Evolutionary conservation across 129 eudicot genomes (phyloP).

Genomic region (Pulicaria dysenterica): DNA sequence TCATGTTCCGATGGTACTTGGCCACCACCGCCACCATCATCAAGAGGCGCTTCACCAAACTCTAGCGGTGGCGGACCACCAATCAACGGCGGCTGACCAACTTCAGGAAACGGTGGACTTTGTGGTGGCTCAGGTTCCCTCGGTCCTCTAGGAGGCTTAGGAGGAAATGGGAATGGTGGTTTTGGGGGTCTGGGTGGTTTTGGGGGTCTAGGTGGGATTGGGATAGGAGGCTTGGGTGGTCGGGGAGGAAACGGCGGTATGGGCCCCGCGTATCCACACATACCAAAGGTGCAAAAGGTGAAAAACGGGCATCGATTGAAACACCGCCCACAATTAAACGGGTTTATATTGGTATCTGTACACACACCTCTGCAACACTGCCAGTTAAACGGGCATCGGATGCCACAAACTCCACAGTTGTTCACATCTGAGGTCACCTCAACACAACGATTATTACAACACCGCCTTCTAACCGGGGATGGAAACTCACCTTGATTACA

Average conservation of each 20-base stretch:
- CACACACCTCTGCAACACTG: slow-evolving; percentile 80
- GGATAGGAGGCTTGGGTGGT: slow-evolving; percentile 27
- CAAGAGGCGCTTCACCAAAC: slow-evolving; percentile 4
- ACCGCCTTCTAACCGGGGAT: slow-evolving; percentile 36
- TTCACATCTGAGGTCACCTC: slow-evolving; percentile 62
- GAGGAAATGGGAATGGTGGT: slow-evolving; percentile 46
- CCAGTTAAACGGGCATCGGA: slow-evolving; percentile 70
- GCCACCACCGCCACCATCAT: neutral
- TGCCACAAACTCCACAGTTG: slow-evolving; percentile 79
- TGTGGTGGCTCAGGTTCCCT: slow-evolving; percentile 12
- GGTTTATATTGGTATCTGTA: slow-evolving; percentile 44
- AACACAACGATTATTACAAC: slow-evolving; percentile 73
- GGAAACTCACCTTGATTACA: slow-evolving; percentile 50
- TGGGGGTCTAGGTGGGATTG: slow-evolving; percentile 39
- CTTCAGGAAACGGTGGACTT: slow-evolving; percentile 16
- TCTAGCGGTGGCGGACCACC: slow-evolving; percentile 18
- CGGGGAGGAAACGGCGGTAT: slow-evolving; percentile 53
- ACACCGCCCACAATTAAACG: slow-evolving; percentile 72
- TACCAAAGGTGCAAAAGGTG: slow-evolving; percentile 57
- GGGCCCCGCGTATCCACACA: slow-evolving; percentile 79
- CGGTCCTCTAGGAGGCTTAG: slow-evolving; percentile 35
- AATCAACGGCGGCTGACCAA: slow-evolving; percentile 24
- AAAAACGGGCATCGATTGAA: slow-evolving; percentile 50
- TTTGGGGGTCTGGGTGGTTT: slow-evolving; percentile 33
- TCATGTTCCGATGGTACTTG: slow-evolving; percentile 16